These are phyloP conservation scores for Poa annua DNA, from an alignment of 176 grass and related monocot genomes.

Conservation along the genomic window DNA sequence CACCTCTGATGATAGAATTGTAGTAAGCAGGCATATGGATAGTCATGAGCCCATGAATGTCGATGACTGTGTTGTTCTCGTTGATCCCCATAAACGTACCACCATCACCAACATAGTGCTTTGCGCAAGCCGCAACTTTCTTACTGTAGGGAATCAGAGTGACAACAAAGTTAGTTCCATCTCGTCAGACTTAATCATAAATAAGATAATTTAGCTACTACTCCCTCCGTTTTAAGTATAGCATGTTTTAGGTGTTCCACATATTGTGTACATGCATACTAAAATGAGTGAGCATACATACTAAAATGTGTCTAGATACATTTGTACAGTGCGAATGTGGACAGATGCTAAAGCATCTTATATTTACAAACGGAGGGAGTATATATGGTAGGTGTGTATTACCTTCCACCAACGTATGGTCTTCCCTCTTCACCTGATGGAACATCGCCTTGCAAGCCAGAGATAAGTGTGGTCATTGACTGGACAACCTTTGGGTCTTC, in stretches of 20 bases:
- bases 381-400: constrained; percentile 6
- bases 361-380: too few species aligned
- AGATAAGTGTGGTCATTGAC: constrained; percentile 64
- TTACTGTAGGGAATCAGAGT: constrained; percentile 44
- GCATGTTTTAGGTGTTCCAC: too few species aligned
- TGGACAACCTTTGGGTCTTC: constrained; percentile 75
- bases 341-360: too few species aligned
- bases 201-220: neutral
- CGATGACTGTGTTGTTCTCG: constrained; percentile 70
- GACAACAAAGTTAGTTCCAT: neutral
- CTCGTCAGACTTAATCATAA: neutral
- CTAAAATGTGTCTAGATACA: too few species aligned
- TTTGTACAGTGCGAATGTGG: too few species aligned
- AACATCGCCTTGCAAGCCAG: constrained; percentile 71
- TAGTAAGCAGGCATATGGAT: constrained; percentile 87
- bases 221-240: too few species aligned
- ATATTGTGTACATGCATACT: too few species aligned
- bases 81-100: constrained; percentile 75
- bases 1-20: constrained; percentile 64
- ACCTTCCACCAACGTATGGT: constrained; percentile 71
- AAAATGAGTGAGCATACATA: too few species aligned
- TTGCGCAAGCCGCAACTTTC: constrained; percentile 72
- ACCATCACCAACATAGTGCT: constrained; percentile 81
- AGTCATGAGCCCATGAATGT: constrained; percentile 46
- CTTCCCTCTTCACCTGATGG: constrained; percentile 42